phyloP scores from a whole-genome alignment of 208 protist genomes.

The Leishmania mexicana region DNA sequence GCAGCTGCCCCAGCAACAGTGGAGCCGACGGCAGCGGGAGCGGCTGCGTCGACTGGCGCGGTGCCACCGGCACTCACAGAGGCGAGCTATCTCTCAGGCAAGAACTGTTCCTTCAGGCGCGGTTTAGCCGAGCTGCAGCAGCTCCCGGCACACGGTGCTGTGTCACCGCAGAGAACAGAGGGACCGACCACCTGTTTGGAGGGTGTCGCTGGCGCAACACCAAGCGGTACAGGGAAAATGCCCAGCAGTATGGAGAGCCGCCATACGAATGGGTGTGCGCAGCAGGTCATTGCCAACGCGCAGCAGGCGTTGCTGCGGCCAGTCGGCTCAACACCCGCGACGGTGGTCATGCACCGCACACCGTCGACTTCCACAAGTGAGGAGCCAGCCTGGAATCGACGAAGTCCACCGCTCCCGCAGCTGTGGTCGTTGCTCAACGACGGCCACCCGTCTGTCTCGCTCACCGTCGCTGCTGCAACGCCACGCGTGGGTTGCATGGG shows the following conservation, averaged over 20 bases:
- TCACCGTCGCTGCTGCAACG: neutral
- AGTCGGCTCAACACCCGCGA: neutral
- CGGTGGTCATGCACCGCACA: neutral
- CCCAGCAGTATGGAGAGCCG: neutral
- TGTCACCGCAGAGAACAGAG: neutral
- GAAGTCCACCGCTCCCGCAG: neutral
- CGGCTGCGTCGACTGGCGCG: neutral
- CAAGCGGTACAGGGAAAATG: too few species aligned
- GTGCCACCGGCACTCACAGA: neutral
- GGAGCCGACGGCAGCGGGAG: neutral
- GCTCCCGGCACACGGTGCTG: neutral
- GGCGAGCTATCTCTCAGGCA: neutral
- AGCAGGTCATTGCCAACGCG: neutral
- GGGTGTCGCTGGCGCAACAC: neutral
- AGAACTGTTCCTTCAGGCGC: neutral
- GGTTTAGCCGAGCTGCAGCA: neutral
- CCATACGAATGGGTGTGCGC: too few species aligned
- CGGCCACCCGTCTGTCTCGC: neutral
- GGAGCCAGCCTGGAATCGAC: neutral
- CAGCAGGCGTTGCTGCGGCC: neutral
- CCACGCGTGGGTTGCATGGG: neutral
- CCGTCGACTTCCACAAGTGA: neutral
- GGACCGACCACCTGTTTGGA: neutral
- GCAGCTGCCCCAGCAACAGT: neutral
- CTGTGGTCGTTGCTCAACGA: neutral